Evolutionary conservation across 345 rosid genomes (phyloP), one percentile per base, ranked within the genome.

Genomic region (Populus ilicifolia): DNA sequence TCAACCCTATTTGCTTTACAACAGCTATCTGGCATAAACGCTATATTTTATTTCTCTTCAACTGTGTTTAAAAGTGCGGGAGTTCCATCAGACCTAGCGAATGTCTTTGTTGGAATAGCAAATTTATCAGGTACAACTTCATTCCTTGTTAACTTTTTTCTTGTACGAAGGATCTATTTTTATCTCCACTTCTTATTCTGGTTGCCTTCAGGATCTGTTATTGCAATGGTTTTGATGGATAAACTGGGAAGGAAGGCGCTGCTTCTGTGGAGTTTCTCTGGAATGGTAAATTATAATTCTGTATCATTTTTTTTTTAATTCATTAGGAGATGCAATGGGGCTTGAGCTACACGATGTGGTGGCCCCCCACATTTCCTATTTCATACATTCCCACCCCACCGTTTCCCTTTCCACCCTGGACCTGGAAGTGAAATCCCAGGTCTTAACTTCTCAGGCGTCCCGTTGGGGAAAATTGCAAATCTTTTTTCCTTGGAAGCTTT

Each of bases 1-100:
- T 91, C 99, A 88, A 88, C 96, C 90, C 98, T 96, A 85, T 93
- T 96, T 92, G 98, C 98, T 89, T 92, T 93, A 89, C 99, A 96
- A 96, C 98, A 96, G 92, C 98, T 96, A 84, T 96, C 98, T 84
- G 99, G 99, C 78, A 96, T 96, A 92, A 96, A 96, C 80, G 98
- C 99, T 73, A 92, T 93, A 44, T 96, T 96, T 87, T 93, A 93
- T 90, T 96, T 96, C 92, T 96, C 99, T 74, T 93, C 98, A 63
- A 87, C 99, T 78, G 98, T 96, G 81, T 96, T 96, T 86, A 93
- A 90, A 86, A 96, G 92, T 80, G 96, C 87, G 67, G 97, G 99
- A 76, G 95, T 96, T 69, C 93, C 98, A 73, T 89, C 98, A 38
- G 88, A 85, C 75, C 77, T 88, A 69, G 97, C 97, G 36, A 96